phyloP scores from a whole-genome alignment of 371 early-diverging fungal species.

The Batkoa obscura region DNA sequence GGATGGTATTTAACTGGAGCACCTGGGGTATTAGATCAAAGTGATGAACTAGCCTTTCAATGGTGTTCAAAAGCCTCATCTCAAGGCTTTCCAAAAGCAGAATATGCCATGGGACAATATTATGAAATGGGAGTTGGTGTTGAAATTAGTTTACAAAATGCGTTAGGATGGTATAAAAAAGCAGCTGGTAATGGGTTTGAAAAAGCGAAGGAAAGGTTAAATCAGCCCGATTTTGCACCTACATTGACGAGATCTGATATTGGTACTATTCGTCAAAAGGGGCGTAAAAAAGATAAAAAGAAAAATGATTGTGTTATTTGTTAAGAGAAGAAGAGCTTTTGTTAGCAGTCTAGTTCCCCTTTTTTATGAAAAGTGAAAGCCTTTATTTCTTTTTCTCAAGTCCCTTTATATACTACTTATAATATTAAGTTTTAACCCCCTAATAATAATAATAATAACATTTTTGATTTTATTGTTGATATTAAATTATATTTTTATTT shows the following conservation, averaged over 20 bases:
- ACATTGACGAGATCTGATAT: not conserved
- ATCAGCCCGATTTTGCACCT: conserved; percentile 6
- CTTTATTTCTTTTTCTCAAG: too few species aligned
- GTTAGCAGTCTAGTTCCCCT: too few species aligned
- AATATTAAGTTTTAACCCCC: too few species aligned
- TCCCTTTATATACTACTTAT: too few species aligned
- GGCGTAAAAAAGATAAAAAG: not conserved
- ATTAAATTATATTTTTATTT: too few species aligned
- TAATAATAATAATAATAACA: too few species aligned
- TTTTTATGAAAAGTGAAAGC: too few species aligned
- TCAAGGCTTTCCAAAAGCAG: conserved; percentile 66
- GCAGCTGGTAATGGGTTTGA: conserved; percentile 31
- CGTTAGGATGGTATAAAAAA: conserved; percentile 54
- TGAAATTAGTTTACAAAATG: conserved; percentile 36
- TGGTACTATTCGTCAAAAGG: not conserved
- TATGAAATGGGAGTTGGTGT: conserved; percentile 73
- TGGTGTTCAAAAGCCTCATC: conserved; percentile 76
- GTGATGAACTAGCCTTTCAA: conserved; percentile 74
- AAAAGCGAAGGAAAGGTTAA: conserved; percentile 28
- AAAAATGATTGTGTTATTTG: conserved; percentile 2
- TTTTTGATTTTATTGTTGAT: too few species aligned
- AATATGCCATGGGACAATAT: conserved; percentile 87
- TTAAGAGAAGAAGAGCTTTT: too few species aligned
- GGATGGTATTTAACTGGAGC: conserved; percentile 92
- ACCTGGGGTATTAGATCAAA: conserved; percentile 42